Evolutionary conservation across 176 grass and related monocot genomes (phyloP).

Genomic region (Carex littledalei): DNA sequence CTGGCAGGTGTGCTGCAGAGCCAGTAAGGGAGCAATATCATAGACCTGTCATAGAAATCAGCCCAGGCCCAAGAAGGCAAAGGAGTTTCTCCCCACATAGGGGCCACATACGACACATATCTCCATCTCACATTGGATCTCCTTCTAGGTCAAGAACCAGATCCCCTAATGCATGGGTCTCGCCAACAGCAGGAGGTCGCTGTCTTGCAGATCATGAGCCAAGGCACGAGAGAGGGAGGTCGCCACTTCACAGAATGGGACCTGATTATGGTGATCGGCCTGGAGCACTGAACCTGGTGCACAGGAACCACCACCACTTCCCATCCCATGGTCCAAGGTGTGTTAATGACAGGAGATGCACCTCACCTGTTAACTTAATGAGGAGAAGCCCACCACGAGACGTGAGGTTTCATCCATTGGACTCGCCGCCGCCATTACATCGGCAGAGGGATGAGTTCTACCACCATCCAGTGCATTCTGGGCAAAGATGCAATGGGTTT

Average conservation of each 20-base stretch:
- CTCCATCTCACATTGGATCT: constrained; percentile 52
- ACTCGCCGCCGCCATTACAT: constrained; percentile 35
- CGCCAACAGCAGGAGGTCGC: constrained; percentile 48
- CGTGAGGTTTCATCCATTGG: constrained; percentile 40
- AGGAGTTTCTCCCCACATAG: constrained; percentile 39
- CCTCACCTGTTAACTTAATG: constrained; percentile 41
- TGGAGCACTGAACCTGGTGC: constrained; percentile 35
- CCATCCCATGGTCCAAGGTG: constrained; percentile 51
- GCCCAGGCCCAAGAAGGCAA: constrained; percentile 44
- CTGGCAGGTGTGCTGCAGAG: constrained; percentile 51
- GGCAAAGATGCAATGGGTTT: constrained; percentile 31
- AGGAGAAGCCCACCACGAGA: constrained; percentile 39
- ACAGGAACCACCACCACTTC: constrained; percentile 34
- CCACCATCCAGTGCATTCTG: constrained; percentile 33
- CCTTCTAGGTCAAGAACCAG: constrained; percentile 74
- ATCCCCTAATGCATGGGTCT: constrained; percentile 70
- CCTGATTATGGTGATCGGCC: constrained; percentile 48
- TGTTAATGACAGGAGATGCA: constrained; percentile 57
- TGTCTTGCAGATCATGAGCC: constrained; percentile 34
- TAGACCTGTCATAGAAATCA: constrained; percentile 28
- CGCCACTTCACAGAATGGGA: constrained; percentile 44
- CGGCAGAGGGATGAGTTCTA: constrained; percentile 45
- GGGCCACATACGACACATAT: constrained; percentile 38
- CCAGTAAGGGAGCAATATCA: constrained; percentile 37
- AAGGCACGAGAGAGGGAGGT: constrained; percentile 41